Evolutionary conservation across 2,329 filamentous ascomycete species (phyloP), one percentile per base, ranked within the genome.

Genomic region (Botrytis galanthina): DNA sequence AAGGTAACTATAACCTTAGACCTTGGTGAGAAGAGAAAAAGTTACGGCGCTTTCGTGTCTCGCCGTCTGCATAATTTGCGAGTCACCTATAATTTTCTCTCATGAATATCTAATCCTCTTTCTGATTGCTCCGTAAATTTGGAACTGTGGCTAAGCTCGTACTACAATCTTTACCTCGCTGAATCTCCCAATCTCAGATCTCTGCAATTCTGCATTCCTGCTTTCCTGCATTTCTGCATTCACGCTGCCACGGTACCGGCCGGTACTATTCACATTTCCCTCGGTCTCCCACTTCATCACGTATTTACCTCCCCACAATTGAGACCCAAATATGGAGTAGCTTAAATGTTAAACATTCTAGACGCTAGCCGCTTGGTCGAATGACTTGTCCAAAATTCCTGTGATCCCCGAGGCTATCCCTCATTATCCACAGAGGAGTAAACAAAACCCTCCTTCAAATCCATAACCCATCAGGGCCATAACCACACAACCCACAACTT

Each of bases 51-150:
- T 66, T 71, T 63, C 32, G n/a, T n/a, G n/a, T n/a, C n/a, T n/a
- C n/a, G n/a, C n/a, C n/a, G n/a, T n/a, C 32, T 64, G 46, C 59
- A 71, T 64, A 63, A 64, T 54, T 71, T 66, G 35, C 46, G 35
- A 66, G 69, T 64, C 44, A 70, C 54, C 32, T 26, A n/a, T 20
- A 39, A 37, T 12, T 37, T 8, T 66, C 10, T 35, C 5, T 1
- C 12, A 37, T 66, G 6, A 48, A 48, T 32, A 22, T 29, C 44
- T 48, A 48, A 22, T 20, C 44, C 20, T 48, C 44, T 22, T 48
- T 48, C 20, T 48, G 59, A 35, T 35, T 35, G 22, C 9, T 22
- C 35, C n/a, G 35, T 29, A n/a, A 4, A 18, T 54, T 22, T 48
- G 18, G 42, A 18, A 70, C 29, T 46, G 46, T 54, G 22, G 29